Evolutionary conservation across 1,139 yeast species (phyloP).

Genomic region (Wickerhamiella pararugosa): DNA sequence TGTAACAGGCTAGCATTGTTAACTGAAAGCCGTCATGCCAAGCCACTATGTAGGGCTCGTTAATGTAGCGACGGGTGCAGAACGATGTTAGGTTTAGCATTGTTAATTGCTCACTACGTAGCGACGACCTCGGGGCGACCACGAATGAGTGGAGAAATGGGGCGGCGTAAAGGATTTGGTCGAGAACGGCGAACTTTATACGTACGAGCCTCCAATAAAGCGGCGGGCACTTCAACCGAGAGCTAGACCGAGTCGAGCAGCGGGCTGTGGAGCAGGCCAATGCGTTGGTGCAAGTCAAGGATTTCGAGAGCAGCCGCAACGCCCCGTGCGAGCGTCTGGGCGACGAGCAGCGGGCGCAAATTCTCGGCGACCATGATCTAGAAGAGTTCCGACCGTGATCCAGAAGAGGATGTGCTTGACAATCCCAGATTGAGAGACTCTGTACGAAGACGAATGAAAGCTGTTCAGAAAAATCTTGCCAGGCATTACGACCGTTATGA

Average conservation of each 20-base stretch:
- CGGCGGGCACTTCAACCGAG: constrained; percentile 20
- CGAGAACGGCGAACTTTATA: constrained; percentile 31
- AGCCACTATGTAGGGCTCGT: no score
- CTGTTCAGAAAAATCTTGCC: constrained; percentile 34
- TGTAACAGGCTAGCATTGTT: no score
- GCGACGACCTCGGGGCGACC: constrained; percentile 79
- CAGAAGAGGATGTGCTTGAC: constrained; percentile 9
- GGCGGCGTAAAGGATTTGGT: constrained; percentile 50
- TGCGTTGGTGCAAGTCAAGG: constrained; percentile 24
- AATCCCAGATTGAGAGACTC: constrained; percentile 15
- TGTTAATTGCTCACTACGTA: no score
- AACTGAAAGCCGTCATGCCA: no score
- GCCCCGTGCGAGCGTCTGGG: constrained; percentile 16
- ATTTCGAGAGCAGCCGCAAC: constrained; percentile 28
- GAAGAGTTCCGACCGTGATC: no score
- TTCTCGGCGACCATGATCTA: constrained; percentile 10
- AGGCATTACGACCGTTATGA: no score
- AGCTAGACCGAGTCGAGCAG: constrained; percentile 18
- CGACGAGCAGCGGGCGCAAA: constrained; percentile 16
- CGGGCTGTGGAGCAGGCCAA: constrained; percentile 13
- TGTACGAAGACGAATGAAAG: constrained; percentile 36
- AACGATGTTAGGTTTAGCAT: no score
- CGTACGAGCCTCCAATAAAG: constrained; percentile 16
- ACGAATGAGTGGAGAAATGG: constrained; percentile 88
- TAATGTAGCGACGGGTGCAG: no score